Evolutionary conservation across 164 flowering plant species (phyloP).

Genomic region (Aristolochia contorta): DNA sequence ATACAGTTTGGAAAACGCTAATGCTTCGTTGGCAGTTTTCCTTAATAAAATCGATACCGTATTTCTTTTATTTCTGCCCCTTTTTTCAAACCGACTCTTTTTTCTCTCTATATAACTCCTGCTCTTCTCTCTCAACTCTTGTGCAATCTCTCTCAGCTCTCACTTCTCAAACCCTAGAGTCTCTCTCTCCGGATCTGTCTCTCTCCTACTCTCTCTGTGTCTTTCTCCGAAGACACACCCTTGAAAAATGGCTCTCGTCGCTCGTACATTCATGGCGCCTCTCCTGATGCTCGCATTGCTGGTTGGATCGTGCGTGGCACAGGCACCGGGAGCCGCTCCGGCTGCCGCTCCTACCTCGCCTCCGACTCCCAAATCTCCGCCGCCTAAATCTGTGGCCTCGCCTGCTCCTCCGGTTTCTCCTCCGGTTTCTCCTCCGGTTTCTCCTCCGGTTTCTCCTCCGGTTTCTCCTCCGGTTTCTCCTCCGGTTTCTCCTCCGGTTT

Average conservation of each 20-base stretch:
- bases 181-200: too few species aligned
- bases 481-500: neutral
- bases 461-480: neutral
- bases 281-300: slow-evolving; percentile 4
- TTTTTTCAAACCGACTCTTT: too few species aligned
- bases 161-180: too few species aligned
- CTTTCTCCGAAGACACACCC: neutral
- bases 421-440: too few species aligned
- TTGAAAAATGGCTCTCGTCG: neutral
- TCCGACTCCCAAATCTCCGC: neutral
- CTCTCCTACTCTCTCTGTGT: neutral
- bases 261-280: neutral
- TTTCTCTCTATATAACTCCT: too few species aligned
- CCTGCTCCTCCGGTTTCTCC: neutral
- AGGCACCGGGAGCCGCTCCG: slow-evolving; percentile 8
- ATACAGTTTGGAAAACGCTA: too few species aligned
- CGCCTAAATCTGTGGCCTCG: neutral
- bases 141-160: too few species aligned
- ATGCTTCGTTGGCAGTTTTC: too few species aligned
- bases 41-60: too few species aligned
- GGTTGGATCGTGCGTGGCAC: slow-evolving; percentile 1
- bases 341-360: neutral
- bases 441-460: neutral
- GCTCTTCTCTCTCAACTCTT: too few species aligned
- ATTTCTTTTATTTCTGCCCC: too few species aligned